A percentile compares a stretch with the other conserved stretches of the same genome.
These are phyloP conservation scores for Geotrichum candidum DNA, from an alignment of 1,139 yeast genomes.

Conservation along the genomic window DNA sequence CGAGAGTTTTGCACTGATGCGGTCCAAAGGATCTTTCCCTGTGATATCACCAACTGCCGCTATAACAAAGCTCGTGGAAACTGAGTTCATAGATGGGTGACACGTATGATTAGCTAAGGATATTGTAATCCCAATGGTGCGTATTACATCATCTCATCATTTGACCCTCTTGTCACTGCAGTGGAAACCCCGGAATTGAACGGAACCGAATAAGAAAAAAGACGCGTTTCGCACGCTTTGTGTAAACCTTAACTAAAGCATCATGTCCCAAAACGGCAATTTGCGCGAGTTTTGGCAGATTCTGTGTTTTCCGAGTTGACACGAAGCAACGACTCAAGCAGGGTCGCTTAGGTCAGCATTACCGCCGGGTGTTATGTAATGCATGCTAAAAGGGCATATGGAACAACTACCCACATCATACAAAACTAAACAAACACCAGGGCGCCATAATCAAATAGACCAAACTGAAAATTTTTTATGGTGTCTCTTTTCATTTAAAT, in stretches of 20 bases:
- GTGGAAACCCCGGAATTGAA: background rate
- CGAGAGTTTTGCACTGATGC: background rate
- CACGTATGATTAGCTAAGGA: background rate
- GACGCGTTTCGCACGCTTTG: no score
- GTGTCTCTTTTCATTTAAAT: background rate
- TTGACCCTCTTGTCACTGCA: background rate
- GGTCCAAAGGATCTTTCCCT: background rate
- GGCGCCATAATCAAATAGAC: background rate
- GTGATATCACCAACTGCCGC: no score
- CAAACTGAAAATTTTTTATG: slow-evolving; percentile 7
- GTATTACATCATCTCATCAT: background rate
- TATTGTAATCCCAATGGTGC: background rate
- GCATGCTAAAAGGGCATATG: background rate
- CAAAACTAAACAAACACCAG: background rate
- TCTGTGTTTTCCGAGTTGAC: background rate
- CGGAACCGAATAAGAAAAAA: background rate
- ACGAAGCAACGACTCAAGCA: background rate
- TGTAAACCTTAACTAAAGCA: background rate
- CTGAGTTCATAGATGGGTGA: background rate
- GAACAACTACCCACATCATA: background rate
- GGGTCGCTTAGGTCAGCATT: background rate
- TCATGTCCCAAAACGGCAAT: background rate
- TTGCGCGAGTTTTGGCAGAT: background rate
- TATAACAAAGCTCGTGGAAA: no score
- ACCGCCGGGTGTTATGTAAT: background rate